Evolutionary conservation across 768 basidiomycete species (phyloP), one percentile per base, ranked within the genome.

Genomic region (Pulveroboletus sp.): DNA sequence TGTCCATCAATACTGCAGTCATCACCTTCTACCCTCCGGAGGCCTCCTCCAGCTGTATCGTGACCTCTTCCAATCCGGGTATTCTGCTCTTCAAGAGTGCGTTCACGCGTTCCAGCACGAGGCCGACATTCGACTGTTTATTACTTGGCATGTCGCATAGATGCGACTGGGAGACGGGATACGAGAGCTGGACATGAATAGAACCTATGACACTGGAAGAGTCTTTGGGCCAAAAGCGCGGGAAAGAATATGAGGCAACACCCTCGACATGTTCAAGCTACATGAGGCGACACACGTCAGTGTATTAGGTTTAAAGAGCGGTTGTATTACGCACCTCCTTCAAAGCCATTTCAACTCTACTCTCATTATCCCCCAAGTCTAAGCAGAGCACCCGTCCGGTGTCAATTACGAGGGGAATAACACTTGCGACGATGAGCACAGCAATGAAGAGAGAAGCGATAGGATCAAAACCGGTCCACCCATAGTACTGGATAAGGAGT

Each of bases 381-480:
- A 99, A 72, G 48, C 86, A 82, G 36, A 99, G 78, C 10, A 98
- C 82, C 57, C 81, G 85, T 2, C 91, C 97, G 0, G 90, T 91
- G 66, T 98, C 97, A 55, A 95, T 79, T 19, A 99, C 93, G 34
- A 99, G 82, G 11, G 97, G 97, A 20, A 95, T 76, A 17, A 99
- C 97, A 63, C 93, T 95, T 6, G 91, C 94, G 19, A 92, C 91
- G 58, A 99, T 99, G 55, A 99, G 72, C 9, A 90, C 70, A 6
- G 97, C 97, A 56, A 99, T 99, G 68, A 99, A 95, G 24, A 99
- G 73, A 9, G 92, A 94, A 0, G 97, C 97, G 51, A 99, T 93
- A 1, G 97, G 97, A 69, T 99, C 97, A 65, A 97, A 99, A 17
- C 94, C 94, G 12, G 95, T 97, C 94, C 94, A 98, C 20, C 97